A percentile compares a stretch with the other conserved stretches of the same genome.
Evolutionary conservation across 495 filamentous ascomycete genomes (phyloP).

Genomic region (Tuber indicum): DNA sequence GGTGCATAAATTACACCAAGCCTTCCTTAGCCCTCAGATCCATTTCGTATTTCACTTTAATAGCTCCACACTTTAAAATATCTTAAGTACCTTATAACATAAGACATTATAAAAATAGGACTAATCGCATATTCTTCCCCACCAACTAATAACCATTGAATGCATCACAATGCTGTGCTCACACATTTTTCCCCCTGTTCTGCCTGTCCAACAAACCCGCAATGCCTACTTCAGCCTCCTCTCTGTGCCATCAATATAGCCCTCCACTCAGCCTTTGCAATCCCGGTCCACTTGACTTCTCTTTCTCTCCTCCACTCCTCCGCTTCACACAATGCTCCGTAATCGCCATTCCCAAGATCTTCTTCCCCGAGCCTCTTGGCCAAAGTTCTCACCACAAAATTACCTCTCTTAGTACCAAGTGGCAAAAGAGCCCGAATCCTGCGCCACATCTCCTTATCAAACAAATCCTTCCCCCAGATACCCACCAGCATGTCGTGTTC

Average conservation of each 20-base stretch:
- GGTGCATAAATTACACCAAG: background rate
- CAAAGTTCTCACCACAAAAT: conserved; percentile 21
- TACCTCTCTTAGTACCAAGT: conserved; percentile 12
- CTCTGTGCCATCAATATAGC: background rate
- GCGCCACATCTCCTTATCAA: conserved; percentile 33
- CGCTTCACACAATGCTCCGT: background rate
- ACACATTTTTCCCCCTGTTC: background rate
- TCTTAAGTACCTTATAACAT: background rate
- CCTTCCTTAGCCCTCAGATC: background rate
- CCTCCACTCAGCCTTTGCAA: conserved; percentile 25
- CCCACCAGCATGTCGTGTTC: conserved; percentile 18
- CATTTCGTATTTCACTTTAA: background rate
- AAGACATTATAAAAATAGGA: background rate
- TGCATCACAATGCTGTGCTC: background rate
- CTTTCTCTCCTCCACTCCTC: conserved; percentile 13
- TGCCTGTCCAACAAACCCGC: background rate
- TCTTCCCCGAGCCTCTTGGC: conserved; percentile 9
- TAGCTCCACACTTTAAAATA: background rate
- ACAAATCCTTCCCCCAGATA: conserved; percentile 14
- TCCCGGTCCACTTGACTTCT: conserved; percentile 23
- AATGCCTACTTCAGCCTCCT: background rate
- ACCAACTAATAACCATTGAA: background rate
- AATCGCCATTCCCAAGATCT: conserved; percentile 8
- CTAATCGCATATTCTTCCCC: background rate
- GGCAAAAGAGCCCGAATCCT: conserved; percentile 25